These are phyloP conservation scores for Corchorus capsularis DNA, from an alignment of 345 rosid species.

Conservation along the genomic window DNA sequence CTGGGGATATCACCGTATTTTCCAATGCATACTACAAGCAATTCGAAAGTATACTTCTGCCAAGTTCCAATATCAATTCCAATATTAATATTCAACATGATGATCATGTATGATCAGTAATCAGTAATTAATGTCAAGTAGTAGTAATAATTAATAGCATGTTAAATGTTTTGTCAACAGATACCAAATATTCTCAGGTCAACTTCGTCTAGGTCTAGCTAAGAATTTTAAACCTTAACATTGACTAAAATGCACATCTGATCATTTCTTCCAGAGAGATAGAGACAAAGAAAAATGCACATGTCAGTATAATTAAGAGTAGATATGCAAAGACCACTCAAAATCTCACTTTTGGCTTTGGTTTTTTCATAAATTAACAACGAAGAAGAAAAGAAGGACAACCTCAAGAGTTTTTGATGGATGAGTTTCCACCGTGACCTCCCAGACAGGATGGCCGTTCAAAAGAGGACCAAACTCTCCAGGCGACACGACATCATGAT, in stretches of 20 bases:
- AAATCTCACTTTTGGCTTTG: background rate
- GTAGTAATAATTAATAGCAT: background rate
- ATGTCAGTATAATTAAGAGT: background rate
- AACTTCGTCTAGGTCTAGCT: background rate
- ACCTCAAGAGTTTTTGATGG: slow-evolving; percentile 36
- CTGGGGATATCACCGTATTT: slow-evolving; percentile 53
- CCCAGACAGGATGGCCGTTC: slow-evolving; percentile 43
- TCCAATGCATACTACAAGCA: slow-evolving; percentile 54
- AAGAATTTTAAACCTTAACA: background rate
- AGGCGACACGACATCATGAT: background rate
- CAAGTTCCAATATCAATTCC: background rate
- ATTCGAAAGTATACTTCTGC: slow-evolving; percentile 51
- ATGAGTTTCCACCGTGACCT: slow-evolving; percentile 35
- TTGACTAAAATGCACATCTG: background rate
- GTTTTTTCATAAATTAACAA: too few species aligned
- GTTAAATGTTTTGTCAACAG: background rate
- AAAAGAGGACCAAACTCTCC: slow-evolving; percentile 34
- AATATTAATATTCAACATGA: background rate
- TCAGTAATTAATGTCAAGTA: background rate
- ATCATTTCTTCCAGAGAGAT: too few species aligned
- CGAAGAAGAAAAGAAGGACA: background rate
- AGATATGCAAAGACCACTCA: background rate
- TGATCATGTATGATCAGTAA: too few species aligned
- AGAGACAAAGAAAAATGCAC: too few species aligned
- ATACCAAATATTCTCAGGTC: background rate